Base-by-base conservation (phyloP, 768 basidiomycete species). In the Filobasidium wieringae region DNA sequence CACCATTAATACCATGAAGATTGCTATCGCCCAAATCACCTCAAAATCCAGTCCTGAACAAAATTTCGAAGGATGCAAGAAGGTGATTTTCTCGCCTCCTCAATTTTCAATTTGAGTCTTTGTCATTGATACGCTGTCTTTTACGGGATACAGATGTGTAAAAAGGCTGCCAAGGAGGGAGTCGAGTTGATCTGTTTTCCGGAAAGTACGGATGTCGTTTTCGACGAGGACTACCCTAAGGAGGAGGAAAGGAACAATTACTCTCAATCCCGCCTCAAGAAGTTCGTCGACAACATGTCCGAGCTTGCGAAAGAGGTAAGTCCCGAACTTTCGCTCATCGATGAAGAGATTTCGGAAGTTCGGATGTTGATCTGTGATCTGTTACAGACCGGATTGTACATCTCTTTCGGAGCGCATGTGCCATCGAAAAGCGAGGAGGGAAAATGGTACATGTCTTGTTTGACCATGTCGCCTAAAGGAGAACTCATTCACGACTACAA, bases 21-120 rank as follows among this genome's bases (percentile, higher is more conserved):
- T 57, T 27, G 56, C 56, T 15, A 57, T 57, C 56, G 56, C 56
- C 12, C 56, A 57, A 51, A 57, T 57, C 32, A 57, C 56, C 47
- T 37, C 33, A 15, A 51, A 36, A 14, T 34, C 56, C 24, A 19
- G 30, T 12, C 56, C 56, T 17, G 56, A 57, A 22, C 33, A 36
- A 17, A 57, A 57, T 39, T 50, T 57, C 34, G 7, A 17, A 2
- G 14, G 50, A 5, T 57, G 56, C 32, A 24, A 39, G 7, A 24
- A 24, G 32, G n/a, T n/a, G n/a, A n/a, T n/a, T n/a, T n/a, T n/a
- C n/a, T n/a, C n/a, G n/a, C n/a, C n/a, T n/a, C n/a, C n/a, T n/a
- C n/a, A n/a, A n/a, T n/a, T n/a, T n/a, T n/a, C n/a, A n/a, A n/a
- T n/a, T n/a, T n/a, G n/a, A n/a, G n/a, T n/a, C n/a, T n/a, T n/a